Conservation (phyloP, 768 basidiomycete genomes). For the Heimioporus sp. region DNA sequence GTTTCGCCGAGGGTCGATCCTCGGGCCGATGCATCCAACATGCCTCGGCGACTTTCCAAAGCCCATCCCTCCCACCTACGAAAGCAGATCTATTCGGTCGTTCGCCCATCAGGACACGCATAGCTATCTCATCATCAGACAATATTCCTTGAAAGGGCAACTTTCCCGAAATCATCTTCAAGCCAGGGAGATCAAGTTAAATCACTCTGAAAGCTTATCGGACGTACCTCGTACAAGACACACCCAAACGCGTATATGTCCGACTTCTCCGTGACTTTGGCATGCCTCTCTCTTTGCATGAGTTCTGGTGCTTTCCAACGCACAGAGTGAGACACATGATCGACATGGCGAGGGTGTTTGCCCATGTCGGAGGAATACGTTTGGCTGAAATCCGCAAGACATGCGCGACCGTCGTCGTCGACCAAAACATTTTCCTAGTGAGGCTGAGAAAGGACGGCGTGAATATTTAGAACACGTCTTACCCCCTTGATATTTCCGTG, state of each 20-base stretch:
- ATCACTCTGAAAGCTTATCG: background rate
- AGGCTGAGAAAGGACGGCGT: background rate
- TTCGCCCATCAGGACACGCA: background rate
- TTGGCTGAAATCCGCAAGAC: conserved; percentile 28
- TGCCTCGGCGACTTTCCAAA: conserved; percentile 9
- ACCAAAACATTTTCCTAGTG: conserved; percentile 26
- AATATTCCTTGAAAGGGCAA: conserved; percentile 7
- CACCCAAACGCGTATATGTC: conserved; percentile 30
- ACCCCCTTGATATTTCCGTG: conserved; percentile 43
- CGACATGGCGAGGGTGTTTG: conserved; percentile 11
- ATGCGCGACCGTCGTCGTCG: conserved; percentile 9
- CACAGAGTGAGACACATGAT: conserved; percentile 3
- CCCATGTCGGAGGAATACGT: conserved; percentile 19
- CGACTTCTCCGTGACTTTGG: conserved; percentile 10
- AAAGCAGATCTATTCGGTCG: conserved; percentile 8
- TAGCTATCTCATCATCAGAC: background rate
- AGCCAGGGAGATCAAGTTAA: background rate
- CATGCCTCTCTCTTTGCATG: background rate
- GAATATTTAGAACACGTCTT: conserved; percentile 6
- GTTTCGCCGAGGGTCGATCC: conserved; percentile 12
- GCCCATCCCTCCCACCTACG: background rate
- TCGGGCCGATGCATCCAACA: conserved; percentile 11
- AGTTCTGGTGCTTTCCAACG: conserved; percentile 31
- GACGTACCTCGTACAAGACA: conserved; percentile 29
- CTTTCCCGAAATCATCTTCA: conserved; percentile 18